Evolutionary conservation across 2,329 filamentous ascomycete species (phyloP), one percentile per base, ranked within the genome.

Genomic region (Xylaria polymorpha): DNA sequence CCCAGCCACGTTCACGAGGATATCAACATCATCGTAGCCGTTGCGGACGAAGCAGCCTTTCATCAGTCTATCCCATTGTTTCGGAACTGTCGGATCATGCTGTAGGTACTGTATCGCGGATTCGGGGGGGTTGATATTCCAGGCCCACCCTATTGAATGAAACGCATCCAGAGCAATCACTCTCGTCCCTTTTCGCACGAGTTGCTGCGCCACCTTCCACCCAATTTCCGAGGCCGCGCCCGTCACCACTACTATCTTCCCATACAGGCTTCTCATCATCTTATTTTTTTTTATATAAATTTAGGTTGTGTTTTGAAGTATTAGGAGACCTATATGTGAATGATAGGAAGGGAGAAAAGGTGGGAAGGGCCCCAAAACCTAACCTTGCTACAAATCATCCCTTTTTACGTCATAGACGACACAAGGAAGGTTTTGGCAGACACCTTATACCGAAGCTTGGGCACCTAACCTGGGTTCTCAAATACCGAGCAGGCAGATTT

Each of bases 161-260:
- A 29, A 29, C 4, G 4, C 2, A 29, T 62, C 59, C 1, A 53
- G 41, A 3, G 43, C 59, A 10, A 59, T 58, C 22, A 62, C 59
- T 2, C 14, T 32, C n/a, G 64, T 44, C 41, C 64, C 59, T 41
- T 67, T 53, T 8, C 43, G 14, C 1, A 35, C 59, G 59, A 59
- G 51, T 5, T 44, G 37, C 10, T 55, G 15, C 37, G 53, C 51
- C 8, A 67, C 65, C 25, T 63, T 44, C n/a, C 25, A 44, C 0
- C 65, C 59, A 29, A 67, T 67, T 2, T 53, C 44, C 1, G 65
- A 67, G 51, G 6, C 59, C 4, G 53, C 53, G 53, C 65, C 65
- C 0, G 59, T 67, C 18, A 67, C 65, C 25, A 67, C 44, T 37
- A 37, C 59, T 37, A 6, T 46, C 65, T 67, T 61, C 39, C 41